Conservation (phyloP, 2,329 filamentous ascomycete genomes). For the Macroventuria anomochaeta region DNA sequence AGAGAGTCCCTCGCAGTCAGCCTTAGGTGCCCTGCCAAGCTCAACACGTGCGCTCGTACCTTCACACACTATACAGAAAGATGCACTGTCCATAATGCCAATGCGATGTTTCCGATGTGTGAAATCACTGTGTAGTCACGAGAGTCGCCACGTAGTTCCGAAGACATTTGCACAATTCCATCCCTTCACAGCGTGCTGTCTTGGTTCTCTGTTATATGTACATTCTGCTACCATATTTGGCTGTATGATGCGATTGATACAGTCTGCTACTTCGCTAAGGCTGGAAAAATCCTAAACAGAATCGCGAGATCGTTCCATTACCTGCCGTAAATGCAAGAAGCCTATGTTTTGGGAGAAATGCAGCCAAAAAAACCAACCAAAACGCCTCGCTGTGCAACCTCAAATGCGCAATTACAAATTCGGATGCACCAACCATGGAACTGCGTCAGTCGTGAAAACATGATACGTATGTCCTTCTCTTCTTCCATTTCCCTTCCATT, state of each 20-base stretch:
- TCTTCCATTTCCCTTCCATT: neutral
- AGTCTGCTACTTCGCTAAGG: neutral
- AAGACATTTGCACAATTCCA: too few species aligned
- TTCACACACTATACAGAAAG: neutral
- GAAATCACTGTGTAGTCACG: too few species aligned
- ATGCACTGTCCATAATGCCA: neutral
- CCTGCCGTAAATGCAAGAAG: neutral
- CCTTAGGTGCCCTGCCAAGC: slow-evolving; percentile 5
- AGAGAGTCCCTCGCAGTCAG: neutral
- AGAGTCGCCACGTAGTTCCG: too few species aligned
- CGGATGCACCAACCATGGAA: neutral
- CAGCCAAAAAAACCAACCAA: neutral
- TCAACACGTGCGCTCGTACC: slow-evolving; percentile 1
- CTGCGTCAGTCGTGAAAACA: neutral
- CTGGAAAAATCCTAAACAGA: too few species aligned
- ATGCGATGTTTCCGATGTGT: neutral
- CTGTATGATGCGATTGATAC: neutral
- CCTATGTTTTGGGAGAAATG: neutral
- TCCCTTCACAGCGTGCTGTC: too few species aligned
- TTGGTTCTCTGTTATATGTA: neutral
- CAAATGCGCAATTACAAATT: neutral
- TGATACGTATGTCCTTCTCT: neutral
- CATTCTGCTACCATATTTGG: neutral
- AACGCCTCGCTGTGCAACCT: slow-evolving; percentile 21
- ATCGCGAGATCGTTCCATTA: too few species aligned